Conservation (phyloP, 2,329 filamentous ascomycete genomes). For the Fusarium buxicola region DNA sequence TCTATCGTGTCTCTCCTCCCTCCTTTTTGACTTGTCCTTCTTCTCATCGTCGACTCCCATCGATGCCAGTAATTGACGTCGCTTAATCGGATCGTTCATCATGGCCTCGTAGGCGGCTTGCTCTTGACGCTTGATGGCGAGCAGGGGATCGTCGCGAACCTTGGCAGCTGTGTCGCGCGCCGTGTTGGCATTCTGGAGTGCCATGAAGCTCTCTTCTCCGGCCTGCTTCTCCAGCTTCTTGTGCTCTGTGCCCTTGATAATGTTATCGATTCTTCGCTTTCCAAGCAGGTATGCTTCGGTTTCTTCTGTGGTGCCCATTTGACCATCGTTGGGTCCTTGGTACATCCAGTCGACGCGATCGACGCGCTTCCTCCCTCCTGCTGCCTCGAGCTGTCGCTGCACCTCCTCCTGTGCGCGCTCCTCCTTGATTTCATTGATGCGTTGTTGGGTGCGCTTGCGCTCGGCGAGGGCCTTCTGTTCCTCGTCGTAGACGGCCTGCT, state of each 20-base stretch:
- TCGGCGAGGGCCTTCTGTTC: slow-evolving; percentile 94
- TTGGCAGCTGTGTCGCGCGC: slow-evolving; percentile 85
- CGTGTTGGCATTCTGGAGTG: slow-evolving; percentile 76
- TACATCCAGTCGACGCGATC: slow-evolving; percentile 99
- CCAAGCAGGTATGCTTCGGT: slow-evolving; percentile 94
- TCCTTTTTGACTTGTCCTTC: slow-evolving; percentile 52
- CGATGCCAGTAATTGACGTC: slow-evolving; percentile 73
- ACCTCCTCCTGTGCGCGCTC: slow-evolving; percentile 94
- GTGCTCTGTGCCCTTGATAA: slow-evolving; percentile 81
- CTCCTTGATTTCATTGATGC: slow-evolving; percentile 92
- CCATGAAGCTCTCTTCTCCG: slow-evolving; percentile 69
- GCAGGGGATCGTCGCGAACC: slow-evolving; percentile 88
- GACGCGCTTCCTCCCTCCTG: slow-evolving; percentile 82
- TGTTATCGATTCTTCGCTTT: slow-evolving; percentile 88
- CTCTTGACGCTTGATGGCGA: slow-evolving; percentile 94
- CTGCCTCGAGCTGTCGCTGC: slow-evolving; percentile 87
- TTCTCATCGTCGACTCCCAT: slow-evolving; percentile 67
- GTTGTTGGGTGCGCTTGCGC: slow-evolving; percentile 91
- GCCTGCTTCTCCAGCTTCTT: slow-evolving; percentile 84
- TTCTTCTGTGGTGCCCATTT: slow-evolving; percentile 83
- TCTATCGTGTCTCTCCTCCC: slow-evolving; percentile 49
- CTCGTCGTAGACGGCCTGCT: slow-evolving; percentile 88
- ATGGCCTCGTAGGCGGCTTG: slow-evolving; percentile 82
- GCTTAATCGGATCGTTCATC: slow-evolving; percentile 80
- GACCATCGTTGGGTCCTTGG: slow-evolving; percentile 82